A percentile compares a stretch with the other conserved stretches of the same genome.
phyloP scores from a whole-genome alignment of 2,329 filamentous ascomycete genomes.

The Dactylellina cionopaga region DNA sequence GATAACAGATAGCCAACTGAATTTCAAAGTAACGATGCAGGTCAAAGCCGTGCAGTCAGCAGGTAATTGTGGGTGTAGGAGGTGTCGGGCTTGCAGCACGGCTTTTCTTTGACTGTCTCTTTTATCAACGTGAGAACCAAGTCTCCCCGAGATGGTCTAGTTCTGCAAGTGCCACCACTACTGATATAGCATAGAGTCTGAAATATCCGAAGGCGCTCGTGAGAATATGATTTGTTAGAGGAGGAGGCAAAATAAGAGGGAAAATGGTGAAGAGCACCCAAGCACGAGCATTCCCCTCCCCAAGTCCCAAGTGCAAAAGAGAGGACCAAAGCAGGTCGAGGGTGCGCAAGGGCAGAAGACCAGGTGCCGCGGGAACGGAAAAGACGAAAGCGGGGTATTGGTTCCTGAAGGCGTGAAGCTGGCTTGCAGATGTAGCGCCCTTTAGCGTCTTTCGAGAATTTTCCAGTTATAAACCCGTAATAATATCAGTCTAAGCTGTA shows the following conservation, averaged over 20 bases:
- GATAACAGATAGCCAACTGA: slow-evolving; percentile 17
- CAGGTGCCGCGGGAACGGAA: slow-evolving; percentile 53
- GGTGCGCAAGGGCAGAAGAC: slow-evolving; percentile 47
- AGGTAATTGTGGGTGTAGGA: slow-evolving; percentile 16
- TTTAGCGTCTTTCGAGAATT: slow-evolving; percentile 53
- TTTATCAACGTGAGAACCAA: slow-evolving; percentile 33
- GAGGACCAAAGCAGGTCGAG: slow-evolving; percentile 31
- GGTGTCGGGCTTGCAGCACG: slow-evolving; percentile 49
- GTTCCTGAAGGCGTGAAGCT: slow-evolving; percentile 51
- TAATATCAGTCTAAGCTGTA: slow-evolving; percentile 33
- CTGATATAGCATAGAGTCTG: slow-evolving; percentile 35
- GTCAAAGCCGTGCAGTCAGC: slow-evolving; percentile 43
- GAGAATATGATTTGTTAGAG: slow-evolving; percentile 47
- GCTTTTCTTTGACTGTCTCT: slow-evolving; percentile 23
- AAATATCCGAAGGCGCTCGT: slow-evolving; percentile 44
- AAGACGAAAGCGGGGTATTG: slow-evolving; percentile 52
- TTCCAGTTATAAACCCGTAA: slow-evolving; percentile 47
- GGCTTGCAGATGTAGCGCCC: slow-evolving; percentile 50
- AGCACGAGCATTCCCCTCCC: slow-evolving; percentile 28
- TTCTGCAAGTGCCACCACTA: slow-evolving; percentile 21
- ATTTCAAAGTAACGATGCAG: slow-evolving; percentile 19
- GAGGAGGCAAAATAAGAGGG: slow-evolving; percentile 47
- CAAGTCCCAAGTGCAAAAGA: slow-evolving; percentile 32
- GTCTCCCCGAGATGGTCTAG: slow-evolving; percentile 47
- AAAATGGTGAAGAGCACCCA: slow-evolving; percentile 30